phyloP scores from a whole-genome alignment of 805 yeast genomes.

The Saturnispora saitoi region DNA sequence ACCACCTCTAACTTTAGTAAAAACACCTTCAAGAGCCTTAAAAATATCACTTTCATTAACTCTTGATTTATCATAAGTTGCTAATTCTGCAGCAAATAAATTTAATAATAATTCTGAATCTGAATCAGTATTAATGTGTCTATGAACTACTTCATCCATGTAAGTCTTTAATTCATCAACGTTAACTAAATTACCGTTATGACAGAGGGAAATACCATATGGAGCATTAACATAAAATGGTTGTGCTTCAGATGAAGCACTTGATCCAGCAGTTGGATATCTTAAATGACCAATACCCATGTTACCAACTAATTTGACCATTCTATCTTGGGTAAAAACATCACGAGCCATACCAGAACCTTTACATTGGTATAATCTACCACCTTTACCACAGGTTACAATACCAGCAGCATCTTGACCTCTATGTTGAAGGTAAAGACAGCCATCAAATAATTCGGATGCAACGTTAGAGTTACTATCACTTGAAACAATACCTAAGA shows the following conservation, averaged over 20 bases:
- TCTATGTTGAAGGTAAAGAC: slow-evolving; percentile 87
- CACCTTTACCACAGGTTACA: slow-evolving; percentile 88
- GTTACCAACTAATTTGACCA: slow-evolving; percentile 75
- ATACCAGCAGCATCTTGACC: slow-evolving; percentile 99
- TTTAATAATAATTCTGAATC: slow-evolving; percentile 89
- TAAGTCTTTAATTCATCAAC: slow-evolving; percentile 66
- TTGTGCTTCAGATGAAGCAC: slow-evolving; percentile 95
- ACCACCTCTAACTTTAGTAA: slow-evolving; percentile 82
- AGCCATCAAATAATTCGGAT: slow-evolving; percentile 86
- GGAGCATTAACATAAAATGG: slow-evolving; percentile 98
- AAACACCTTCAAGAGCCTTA: slow-evolving; percentile 77
- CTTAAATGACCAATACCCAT: slow-evolving; percentile 94
- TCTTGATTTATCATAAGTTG: slow-evolving; percentile 84
- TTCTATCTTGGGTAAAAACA: slow-evolving; percentile 80
- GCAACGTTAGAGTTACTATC: slow-evolving; percentile 69
- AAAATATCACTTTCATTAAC: slow-evolving; percentile 87
- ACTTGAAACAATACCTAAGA: slow-evolving; percentile 78
- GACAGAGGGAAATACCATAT: slow-evolving; percentile 83
- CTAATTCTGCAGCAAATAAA: slow-evolving; percentile 86
- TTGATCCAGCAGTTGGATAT: slow-evolving; percentile 96
- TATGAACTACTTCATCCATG: slow-evolving; percentile 88
- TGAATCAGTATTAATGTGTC: slow-evolving; percentile 95
- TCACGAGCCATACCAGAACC: slow-evolving; percentile 99
- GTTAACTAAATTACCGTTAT: slow-evolving; percentile 93
- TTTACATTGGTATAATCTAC: slow-evolving; percentile 92